Percentiles rank a stretch among this genome's conserved stretches.
Conservation (phyloP, 805 yeast species). For the Dipodascus albidus region DNA sequence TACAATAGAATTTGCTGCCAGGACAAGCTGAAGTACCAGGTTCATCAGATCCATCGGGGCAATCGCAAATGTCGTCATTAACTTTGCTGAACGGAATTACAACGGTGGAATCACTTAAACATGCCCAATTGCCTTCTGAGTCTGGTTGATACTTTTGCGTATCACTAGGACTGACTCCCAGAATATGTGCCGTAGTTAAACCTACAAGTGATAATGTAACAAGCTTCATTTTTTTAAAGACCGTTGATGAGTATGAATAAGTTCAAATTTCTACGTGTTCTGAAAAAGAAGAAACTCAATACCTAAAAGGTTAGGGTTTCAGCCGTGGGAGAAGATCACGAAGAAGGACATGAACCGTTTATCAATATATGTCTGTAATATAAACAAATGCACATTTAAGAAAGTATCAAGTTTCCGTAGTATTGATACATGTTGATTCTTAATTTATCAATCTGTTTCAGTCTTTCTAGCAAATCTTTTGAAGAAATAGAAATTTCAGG, state of each 20-base stretch:
- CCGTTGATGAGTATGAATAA: neutral
- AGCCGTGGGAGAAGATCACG: too few species aligned
- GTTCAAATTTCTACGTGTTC: neutral
- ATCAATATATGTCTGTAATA: too few species aligned
- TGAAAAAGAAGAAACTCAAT: neutral
- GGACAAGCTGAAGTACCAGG: conserved; percentile 88
- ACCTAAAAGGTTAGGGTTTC: neutral
- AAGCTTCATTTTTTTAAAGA: neutral
- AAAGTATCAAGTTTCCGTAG: neutral
- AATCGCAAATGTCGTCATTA: conserved; percentile 88
- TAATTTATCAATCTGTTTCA: conserved; percentile 51
- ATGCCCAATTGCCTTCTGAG: conserved; percentile 48
- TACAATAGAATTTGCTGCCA: conserved; percentile 54
- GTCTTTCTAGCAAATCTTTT: conserved; percentile 25
- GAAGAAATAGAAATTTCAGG: neutral
- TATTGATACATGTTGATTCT: conserved; percentile 43
- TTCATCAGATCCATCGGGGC: conserved; percentile 97
- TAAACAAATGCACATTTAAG: too few species aligned
- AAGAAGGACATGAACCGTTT: too few species aligned
- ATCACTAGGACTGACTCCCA: neutral
- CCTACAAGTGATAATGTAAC: neutral
- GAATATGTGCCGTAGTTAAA: neutral
- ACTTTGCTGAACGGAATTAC: conserved; percentile 47
- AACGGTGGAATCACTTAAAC: conserved; percentile 59
- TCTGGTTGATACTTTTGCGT: neutral